Evolutionary conservation across 495 filamentous ascomycete species (phyloP), one percentile per base, ranked within the genome.

Genomic region (Immersiella caudata): DNA sequence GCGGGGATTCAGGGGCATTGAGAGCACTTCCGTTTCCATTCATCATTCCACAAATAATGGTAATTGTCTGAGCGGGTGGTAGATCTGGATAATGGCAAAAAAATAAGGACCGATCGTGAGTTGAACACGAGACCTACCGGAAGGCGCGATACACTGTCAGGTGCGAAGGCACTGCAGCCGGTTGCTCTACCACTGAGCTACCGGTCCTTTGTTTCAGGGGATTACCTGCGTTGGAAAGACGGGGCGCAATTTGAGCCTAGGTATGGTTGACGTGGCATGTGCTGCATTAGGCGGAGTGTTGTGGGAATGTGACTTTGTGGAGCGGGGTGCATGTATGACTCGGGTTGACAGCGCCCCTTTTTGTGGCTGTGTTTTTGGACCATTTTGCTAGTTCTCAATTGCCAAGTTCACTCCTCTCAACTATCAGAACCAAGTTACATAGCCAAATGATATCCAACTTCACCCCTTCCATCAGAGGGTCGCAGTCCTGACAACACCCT

Each of bases 401-500:
- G 29, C 29, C 29, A 8, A 4, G 29, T 4, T 33, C 29, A 33
- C 8, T 8, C 8, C 8, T 33, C 29, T 33, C 8, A 8, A 33
- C 3, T 33, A 33, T n/a, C n/a, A n/a, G n/a, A n/a, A n/a, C n/a
- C n/a, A n/a, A 33, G 29, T 8, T 33, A 33, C 29, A 33, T n/a
- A 8, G 4, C 8, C 29, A 46, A 46, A 46, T 36, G 6, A 12
- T 18, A 46, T 46, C 40, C 40, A 22, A 46, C 33, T 40, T 0
- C n/a, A n/a, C n/a, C n/a, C 18, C 59, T 27, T 11, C 18, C 27
- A 33, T 60, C 58, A 75, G 33, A 75, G 40, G 0, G 71, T 75
- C 18, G 69, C 69, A 21, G 54, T 67, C 64, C 68, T 70, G 2
- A 69, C 67, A 49, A 71, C 59, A 0, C 73, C 73, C 62, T 69